A percentile compares a stretch with the other conserved stretches of the same genome.
phyloP scores from a whole-genome alignment of 768 basidiomycete genomes.

The Amanita muscaria region DNA sequence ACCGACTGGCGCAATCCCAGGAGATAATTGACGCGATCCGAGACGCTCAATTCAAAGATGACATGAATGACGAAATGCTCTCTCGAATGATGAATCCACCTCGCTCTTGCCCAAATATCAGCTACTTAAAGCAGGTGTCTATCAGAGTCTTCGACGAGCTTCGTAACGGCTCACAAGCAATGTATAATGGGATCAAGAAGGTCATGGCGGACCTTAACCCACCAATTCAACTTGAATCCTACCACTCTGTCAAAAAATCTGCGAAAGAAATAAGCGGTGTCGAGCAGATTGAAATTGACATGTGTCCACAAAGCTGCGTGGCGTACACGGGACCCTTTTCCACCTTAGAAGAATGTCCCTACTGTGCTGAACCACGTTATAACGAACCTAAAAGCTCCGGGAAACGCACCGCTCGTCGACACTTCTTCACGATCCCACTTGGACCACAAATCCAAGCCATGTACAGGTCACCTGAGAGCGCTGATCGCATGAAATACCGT shows the following conservation, averaged over 20 bases:
- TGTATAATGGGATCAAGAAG: background rate
- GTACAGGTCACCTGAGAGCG: conserved; percentile 1
- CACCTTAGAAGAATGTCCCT: background rate
- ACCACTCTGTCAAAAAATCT: conserved; percentile 1
- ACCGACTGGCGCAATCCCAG: conserved; percentile 2
- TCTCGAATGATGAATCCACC: background rate
- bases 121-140: background rate
- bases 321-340: conserved; percentile 4
- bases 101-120: background rate
- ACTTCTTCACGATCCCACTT: conserved; percentile 1
- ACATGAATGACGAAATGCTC: conserved; percentile 4
- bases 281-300: background rate
- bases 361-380: background rate
- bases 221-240: background rate
- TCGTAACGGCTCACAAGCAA: background rate
- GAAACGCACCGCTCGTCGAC: background rate
- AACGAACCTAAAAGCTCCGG: background rate
- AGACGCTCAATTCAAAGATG: conserved; percentile 3
- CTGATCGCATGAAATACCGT: background rate
- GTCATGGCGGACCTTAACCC: background rate
- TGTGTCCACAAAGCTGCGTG: conserved; percentile 4
- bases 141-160: background rate
- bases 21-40: conserved; percentile 1
- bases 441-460: conserved; percentile 3
- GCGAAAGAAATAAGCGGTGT: background rate